Conservation (phyloP, 352 stramenopile species). For the Peronospora tabacina region DNA sequence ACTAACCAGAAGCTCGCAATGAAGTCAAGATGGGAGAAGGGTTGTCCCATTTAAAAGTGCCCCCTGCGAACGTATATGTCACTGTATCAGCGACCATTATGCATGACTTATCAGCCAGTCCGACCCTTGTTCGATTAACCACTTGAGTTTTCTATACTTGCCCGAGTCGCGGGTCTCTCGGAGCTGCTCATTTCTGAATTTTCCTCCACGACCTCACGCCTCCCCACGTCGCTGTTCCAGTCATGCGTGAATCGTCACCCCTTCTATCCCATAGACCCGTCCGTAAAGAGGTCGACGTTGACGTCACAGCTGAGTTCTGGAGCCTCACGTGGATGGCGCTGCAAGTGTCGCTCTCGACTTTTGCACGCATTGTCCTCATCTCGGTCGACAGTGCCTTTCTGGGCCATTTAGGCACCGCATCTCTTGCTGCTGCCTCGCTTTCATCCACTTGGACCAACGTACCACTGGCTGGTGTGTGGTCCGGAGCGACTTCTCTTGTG, state of each 20-base stretch:
- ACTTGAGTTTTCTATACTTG: no score
- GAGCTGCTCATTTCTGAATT: no score
- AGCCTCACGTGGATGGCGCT: slow-evolving; percentile 67
- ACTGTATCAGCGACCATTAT: no score
- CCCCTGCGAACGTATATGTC: no score
- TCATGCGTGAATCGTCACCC: slow-evolving; percentile 17
- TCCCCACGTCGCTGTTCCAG: no score
- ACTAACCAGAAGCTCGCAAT: no score
- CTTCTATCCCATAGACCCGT: not conserved
- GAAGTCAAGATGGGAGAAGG: no score
- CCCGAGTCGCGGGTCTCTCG: no score
- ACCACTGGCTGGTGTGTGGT: slow-evolving; percentile 62
- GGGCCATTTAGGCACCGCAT: slow-evolving; percentile 60
- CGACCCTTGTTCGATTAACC: no score
- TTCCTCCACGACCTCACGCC: no score
- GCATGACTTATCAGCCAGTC: no score
- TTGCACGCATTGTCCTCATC: slow-evolving; percentile 66
- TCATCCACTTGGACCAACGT: slow-evolving; percentile 71
- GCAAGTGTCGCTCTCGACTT: slow-evolving; percentile 71
- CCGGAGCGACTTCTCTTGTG: slow-evolving; percentile 56
- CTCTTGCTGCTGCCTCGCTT: slow-evolving; percentile 66
- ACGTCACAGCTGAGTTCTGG: slow-evolving; percentile 53
- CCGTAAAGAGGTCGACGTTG: slow-evolving; percentile 35
- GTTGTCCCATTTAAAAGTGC: no score
- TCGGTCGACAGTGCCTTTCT: slow-evolving; percentile 76